These are phyloP conservation scores for Euryodendron excelsum DNA, from an alignment of 148 eudicot species.

Conservation along the genomic window DNA sequence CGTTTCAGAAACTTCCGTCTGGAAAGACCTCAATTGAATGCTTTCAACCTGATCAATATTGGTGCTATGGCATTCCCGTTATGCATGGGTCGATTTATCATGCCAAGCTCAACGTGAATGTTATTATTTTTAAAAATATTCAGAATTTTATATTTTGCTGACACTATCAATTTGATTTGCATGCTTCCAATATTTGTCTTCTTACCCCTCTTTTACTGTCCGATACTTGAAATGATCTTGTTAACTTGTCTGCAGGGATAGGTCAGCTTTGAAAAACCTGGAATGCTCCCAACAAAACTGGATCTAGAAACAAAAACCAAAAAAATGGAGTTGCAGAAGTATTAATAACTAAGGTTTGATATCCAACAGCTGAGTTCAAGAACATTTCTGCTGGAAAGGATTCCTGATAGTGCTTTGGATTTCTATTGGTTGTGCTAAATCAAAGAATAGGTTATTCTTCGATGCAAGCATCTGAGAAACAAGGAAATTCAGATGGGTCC, in stretches of 20 bases:
- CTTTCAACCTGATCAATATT: not conserved
- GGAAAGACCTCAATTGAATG: not conserved
- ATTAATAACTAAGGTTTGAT: not conserved
- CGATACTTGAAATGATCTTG: not conserved
- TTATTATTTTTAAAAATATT: not conserved
- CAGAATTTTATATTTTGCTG: not conserved
- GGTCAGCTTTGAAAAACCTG: not conserved
- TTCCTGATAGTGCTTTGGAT: not conserved
- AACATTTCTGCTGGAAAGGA: not conserved
- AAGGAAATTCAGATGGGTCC: conserved; percentile 12
- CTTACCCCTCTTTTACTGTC: not conserved
- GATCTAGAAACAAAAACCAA: not conserved
- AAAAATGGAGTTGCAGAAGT: not conserved
- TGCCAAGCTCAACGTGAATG: not conserved
- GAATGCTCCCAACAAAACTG: not conserved
- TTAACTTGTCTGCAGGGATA: conserved; percentile 3
- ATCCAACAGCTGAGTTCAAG: conserved; percentile 4
- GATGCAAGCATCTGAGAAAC: conserved; percentile 22
- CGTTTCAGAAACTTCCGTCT: not conserved
- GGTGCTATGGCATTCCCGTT: not conserved
- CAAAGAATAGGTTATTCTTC: not conserved
- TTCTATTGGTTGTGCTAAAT: not conserved
- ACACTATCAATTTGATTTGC: not conserved
- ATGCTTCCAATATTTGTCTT: not conserved
- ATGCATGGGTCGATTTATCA: not conserved